phyloP scores from a whole-genome alignment of 805 yeast genomes.

The Candida ficus region DNA sequence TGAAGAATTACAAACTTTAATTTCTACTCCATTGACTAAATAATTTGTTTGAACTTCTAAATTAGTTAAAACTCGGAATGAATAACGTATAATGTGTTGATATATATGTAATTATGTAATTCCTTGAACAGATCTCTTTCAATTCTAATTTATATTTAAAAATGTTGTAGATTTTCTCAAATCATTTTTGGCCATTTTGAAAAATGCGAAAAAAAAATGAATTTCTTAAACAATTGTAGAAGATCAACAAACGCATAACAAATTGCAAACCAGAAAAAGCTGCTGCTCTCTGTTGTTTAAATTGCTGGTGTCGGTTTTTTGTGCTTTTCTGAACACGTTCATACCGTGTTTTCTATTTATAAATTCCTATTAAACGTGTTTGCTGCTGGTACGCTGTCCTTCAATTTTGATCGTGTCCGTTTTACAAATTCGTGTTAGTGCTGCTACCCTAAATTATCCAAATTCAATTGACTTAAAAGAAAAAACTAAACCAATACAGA shows the following conservation, averaged over 20 bases:
- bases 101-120: too few relatives aligned
- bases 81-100: too few relatives aligned
- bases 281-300: background rate
- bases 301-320: background rate
- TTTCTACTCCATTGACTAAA: slow-evolving; percentile 50
- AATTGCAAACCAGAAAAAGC: too few relatives aligned
- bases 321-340: background rate
- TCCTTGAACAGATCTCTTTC: too few relatives aligned
- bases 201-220: background rate
- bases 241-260: background rate
- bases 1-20: slow-evolving; percentile 40
- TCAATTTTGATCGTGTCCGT: background rate
- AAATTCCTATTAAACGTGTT: background rate
- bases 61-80: too few relatives aligned
- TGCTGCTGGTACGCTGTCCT: background rate
- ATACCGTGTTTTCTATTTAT: background rate
- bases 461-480: background rate
- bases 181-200: background rate
- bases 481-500: background rate
- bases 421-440: background rate
- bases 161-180: too few relatives aligned
- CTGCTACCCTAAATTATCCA: background rate
- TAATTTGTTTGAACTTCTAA: too few relatives aligned
- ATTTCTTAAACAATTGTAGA: background rate
- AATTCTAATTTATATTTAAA: too few relatives aligned